Evolutionary conservation across 768 basidiomycete genomes (phyloP), one percentile per base, ranked within the genome.

Genomic region (Tremella yokohamensis): DNA sequence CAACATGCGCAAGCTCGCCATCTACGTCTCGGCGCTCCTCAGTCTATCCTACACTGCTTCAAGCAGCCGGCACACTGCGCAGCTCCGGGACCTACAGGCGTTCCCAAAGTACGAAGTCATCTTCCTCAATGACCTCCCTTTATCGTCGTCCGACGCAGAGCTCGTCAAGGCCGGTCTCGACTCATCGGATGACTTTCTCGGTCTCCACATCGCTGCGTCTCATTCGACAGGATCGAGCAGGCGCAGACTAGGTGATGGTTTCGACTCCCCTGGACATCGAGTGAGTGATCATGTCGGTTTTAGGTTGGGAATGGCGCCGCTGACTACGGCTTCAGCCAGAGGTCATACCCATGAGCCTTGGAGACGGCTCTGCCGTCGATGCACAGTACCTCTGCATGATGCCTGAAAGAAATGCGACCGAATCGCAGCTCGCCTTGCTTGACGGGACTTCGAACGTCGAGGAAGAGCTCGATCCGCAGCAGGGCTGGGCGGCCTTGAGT

Each of bases 91-190:
- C 49, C 52, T 68, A 8, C 59, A 65, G 49, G 73, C 71, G 1
- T 65, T 61, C 42, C 75, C 75, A 2, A 74, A 74, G 48, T 73
- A 67, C 56, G 61, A 71, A 40, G 62, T 76, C 39, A 62, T 66
- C 37, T 76, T 73, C 52, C 59, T 74, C 34, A 74, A 74, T 44
- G 60, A 74, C 26, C 58, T 65, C 22, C 75, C 75, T 11, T 26
- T 76, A 11, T 53, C 69, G 0, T 45, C 45, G 34, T 48, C 18
- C 16, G 75, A 76, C 49, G 75, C 75, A 3, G 42, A 45, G n/a
- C 22, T 45, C n/a, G 22, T 22, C 1, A 40, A 42, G 25, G 22
- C 45, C 51, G 7, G 15, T 6, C 50, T 7, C 13, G 44, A 38
- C 9, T 4, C 40, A n/a, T 47, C 34, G 9, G 22, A 18, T 20